These are phyloP conservation scores for Paraleonurus japonicus DNA, from an alignment of 257 asterid species.

Conservation along the genomic window DNA sequence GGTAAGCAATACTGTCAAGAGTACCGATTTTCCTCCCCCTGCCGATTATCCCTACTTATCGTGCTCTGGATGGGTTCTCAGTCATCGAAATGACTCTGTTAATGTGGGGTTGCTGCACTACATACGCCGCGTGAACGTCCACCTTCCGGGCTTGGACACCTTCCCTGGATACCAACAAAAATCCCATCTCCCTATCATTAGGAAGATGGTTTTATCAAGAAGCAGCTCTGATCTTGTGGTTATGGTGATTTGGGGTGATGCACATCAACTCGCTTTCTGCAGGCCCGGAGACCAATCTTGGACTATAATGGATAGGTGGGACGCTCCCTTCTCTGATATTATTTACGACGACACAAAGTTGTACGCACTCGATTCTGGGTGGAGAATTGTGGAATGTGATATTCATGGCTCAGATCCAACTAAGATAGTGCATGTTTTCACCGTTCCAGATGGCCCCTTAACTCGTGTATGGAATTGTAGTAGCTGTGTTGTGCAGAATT, in stretches of 20 bases:
- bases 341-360: slow-evolving; percentile 1
- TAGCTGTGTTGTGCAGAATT: no score
- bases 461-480: no score
- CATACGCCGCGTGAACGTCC: not conserved
- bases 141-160: slow-evolving; percentile 8
- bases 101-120: not conserved
- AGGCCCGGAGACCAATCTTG: slow-evolving; percentile 13
- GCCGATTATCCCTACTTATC: not conserved
- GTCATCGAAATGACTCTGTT: not conserved
- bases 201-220: slow-evolving; percentile 12
- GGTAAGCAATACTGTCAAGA: not conserved
- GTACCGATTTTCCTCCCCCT: not conserved
- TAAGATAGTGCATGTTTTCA: not conserved
- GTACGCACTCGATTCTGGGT: not conserved
- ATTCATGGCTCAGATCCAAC: not conserved
- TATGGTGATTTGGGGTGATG: slow-evolving; percentile 15
- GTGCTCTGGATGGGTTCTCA: not conserved
- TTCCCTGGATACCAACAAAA: not conserved
- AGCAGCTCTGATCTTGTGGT: slow-evolving; percentile 4
- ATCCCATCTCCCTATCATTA: not conserved
- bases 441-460: no score
- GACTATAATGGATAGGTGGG: not conserved
- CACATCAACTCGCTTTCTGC: not conserved
- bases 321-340: not conserved
- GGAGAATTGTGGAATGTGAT: not conserved